Conservation (phyloP, 768 basidiomycete genomes). For the Tricholoma hemisulphureum region DNA sequence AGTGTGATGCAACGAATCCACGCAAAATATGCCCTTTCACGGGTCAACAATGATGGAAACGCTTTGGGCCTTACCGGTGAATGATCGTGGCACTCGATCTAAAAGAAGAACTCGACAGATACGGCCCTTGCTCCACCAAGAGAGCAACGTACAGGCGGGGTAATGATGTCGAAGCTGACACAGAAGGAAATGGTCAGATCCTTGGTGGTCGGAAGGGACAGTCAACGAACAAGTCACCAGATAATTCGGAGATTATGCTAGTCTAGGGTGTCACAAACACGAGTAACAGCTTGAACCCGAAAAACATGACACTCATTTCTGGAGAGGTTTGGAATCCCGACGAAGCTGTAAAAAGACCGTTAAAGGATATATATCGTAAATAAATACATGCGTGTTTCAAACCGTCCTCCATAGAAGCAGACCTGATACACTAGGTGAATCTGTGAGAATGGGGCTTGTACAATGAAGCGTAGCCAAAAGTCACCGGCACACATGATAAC, state of each 20-base stretch:
- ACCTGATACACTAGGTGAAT: neutral
- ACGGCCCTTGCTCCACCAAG: constrained; percentile 17
- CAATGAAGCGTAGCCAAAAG: neutral
- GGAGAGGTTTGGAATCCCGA: constrained; percentile 35
- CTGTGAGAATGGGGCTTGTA: neutral
- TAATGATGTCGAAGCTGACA: constrained; percentile 10
- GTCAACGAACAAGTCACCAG: constrained; percentile 11
- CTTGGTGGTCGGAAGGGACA: constrained; percentile 36
- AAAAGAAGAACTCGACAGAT: constrained; percentile 16
- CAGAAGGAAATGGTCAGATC: constrained; percentile 15
- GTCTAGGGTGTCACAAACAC: neutral
- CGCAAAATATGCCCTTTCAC: constrained; percentile 10
- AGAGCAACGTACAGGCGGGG: constrained; percentile 4
- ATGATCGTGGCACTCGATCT: constrained; percentile 14
- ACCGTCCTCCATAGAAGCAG: neutral
- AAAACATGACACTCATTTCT: constrained; percentile 31
- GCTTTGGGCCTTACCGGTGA: constrained; percentile 12
- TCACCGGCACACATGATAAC: constrained; percentile 9
- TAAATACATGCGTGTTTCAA: constrained; percentile 4
- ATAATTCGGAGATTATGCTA: neutral
- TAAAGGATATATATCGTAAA: neutral
- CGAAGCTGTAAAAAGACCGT: neutral
- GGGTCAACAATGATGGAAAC: constrained; percentile 23
- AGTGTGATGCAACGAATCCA: constrained; percentile 17
- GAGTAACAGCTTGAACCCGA: neutral